Base-by-base conservation (phyloP, 2,329 filamentous ascomycete species). In the Colletotrichum graminicola region DNA sequence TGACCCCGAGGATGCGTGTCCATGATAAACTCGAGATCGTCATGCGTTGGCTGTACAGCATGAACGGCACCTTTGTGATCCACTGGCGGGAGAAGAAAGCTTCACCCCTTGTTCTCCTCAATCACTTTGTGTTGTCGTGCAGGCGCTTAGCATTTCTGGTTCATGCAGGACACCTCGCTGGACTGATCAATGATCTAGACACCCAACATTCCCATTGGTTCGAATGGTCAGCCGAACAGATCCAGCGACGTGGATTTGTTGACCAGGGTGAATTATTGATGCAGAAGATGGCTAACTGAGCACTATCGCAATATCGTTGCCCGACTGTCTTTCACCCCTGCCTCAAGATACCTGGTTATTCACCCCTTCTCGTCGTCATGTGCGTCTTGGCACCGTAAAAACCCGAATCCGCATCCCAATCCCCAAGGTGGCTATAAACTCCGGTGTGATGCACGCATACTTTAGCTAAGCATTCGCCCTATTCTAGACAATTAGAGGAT, bases 231-330 rank as follows among this genome's bases (percentile, higher is more conserved):
- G 43, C 68, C 7, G 57, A 71, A 52, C 64, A 71, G 45, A 59
- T 71, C 43, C 62, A 59, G 36, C 51, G 23, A 0, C 34, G 52
- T 2, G 57, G 16, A 3, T 34, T 64, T 32, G 66, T 73, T 3
- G 71, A 79, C 63, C 62, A 63, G 66, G 77, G 78, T 59, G 75
- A 76, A 65, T 76, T 69, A 6, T 74, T 78, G 1, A 77, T 71
- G 8, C 62, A 43, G 12, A 62, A 51, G 41, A 66, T 70, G 16
- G 66, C 62, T 26, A 43, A 62, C 23, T 72, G 56, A 72, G 45
- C 3, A 18, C 36, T 5, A 32, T 18, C 3, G 2, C 11, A 26
- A 3, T 18, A 16, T 11, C 14, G 8, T 54, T 11, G 2, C 7
- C 7, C 6, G 8, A 7, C 12, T 6, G 52, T 5, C 21, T 23